phyloP scores from a whole-genome alignment of 1,284 basidiomycete species.

The Apiotrichum siamense region DNA sequence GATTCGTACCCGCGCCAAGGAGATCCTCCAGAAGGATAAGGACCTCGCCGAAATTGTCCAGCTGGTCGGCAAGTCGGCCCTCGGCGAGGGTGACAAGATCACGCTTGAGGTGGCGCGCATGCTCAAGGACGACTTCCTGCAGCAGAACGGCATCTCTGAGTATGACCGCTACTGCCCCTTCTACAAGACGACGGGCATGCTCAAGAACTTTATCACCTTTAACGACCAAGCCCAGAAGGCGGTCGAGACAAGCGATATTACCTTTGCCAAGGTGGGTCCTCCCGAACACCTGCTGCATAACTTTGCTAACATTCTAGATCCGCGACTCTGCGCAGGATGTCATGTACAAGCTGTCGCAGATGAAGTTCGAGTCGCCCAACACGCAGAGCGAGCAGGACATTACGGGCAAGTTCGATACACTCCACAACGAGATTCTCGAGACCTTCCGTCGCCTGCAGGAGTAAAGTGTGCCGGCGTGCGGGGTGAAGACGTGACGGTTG shows the following conservation, averaged over 20 bases:
- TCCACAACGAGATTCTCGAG: slow-evolving; percentile 78
- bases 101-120: slow-evolving; percentile 95
- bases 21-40: slow-evolving; percentile 97
- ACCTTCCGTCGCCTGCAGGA: slow-evolving; percentile 81
- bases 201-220: slow-evolving; percentile 93
- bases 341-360: slow-evolving; percentile 93
- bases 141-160: slow-evolving; percentile 98
- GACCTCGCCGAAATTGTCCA: slow-evolving; percentile 99
- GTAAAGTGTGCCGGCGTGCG: slow-evolving; percentile 40
- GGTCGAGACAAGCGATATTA: slow-evolving; percentile 76
- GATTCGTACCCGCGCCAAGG: slow-evolving; percentile 83
- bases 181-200: slow-evolving; percentile 95
- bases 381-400: slow-evolving; percentile 78
- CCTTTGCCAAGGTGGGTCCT: slow-evolving; percentile 62
- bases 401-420: slow-evolving; percentile 68
- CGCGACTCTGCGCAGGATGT: slow-evolving; percentile 81
- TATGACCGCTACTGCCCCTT: slow-evolving; percentile 97
- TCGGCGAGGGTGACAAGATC: slow-evolving; percentile 98
- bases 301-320: slow-evolving; percentile 50
- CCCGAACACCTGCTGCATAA: neutral
- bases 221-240: slow-evolving; percentile 78
- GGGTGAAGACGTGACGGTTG: too few species aligned
- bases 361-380: slow-evolving; percentile 81
- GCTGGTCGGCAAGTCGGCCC: slow-evolving; percentile 93
- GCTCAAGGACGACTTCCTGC: slow-evolving; percentile 95